Base-by-base conservation (phyloP, 2,329 filamentous ascomycete genomes). In the Diaporthe velutina region DNA sequence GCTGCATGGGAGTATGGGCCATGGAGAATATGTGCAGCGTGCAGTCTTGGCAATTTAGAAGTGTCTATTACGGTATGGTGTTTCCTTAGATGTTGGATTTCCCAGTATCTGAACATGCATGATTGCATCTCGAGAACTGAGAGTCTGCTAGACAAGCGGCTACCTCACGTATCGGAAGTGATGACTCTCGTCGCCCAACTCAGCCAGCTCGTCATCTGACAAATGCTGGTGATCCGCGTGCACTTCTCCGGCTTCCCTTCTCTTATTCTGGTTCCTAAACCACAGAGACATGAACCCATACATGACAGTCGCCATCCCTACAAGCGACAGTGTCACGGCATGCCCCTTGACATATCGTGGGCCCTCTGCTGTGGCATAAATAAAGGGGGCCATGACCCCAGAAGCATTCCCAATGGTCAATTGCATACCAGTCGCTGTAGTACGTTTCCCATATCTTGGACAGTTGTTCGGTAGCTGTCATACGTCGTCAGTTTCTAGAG, bases 371-470 rank as follows among this genome's bases (percentile, higher is more conserved):
- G 80, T 83, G 6, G 86, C 83, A 77, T 89, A 89, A 71, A 93
- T 90, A 78, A 94, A 95, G 0, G 92, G 90, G 4, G 92, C 89
- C 91, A 95, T 93, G 77, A 95, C 93, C 3, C 94, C 94, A 15
- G 91, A 89, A 22, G 88, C 86, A 77, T 95, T 95, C 3, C 93
- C 93, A 70, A 92, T 88, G 0, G 90, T 94, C 48, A 95, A 85
- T 80, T 95, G 93, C 80, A 95, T 80, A 0, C 92, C 93, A 1
- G 90, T 94, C 0, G 92, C 93, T 0, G 92, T 93, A 0, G 93
- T 93, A 42, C 94, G 87, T 82, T 95, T 96, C 13, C 93, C 93
- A 77, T 95, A 96, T 10, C 94, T 87, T 1, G 94, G 94, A 22
- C 89, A 88, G 75, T 95, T 95, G 25, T 89, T 91, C 0, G 93